Evolutionary conservation across 192 early-diverging fungal genomes (phyloP), one percentile per base, ranked within the genome.

Genomic region (Linnemannia schmuckeri): DNA sequence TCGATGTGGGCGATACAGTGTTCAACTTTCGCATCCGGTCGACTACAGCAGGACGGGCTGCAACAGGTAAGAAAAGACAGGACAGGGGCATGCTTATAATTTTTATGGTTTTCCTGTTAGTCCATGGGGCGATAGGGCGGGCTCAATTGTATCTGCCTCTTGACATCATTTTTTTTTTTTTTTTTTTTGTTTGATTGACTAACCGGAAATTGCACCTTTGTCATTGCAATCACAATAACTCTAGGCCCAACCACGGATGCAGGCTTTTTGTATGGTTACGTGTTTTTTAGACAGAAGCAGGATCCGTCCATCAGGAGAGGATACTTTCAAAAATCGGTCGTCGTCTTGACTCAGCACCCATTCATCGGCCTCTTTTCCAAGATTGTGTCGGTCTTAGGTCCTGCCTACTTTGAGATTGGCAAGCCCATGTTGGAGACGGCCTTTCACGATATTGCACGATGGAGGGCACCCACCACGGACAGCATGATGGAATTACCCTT

Each of bases 241-340:
- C 55, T 82, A 91, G 92, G 91, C 9, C 91, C 91, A 20, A 91
- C 92, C 7, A 87, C 91, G 18, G 89, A 92, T 75, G 89, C 93
- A 54, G 90, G 91, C 33, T 94, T 94, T 72, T 75, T 93, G 18
- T 96, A 99, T 88, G 97, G 96, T 41, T 97, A 98, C 90, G 97
- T 97, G 17, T 98, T 97, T 82, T 99, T 99, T 82, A 91, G 97
- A 37, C 97, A 99, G 86, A 94, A 97, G 87, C 93, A 94, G 85
- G 97, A 99, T 87, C 89, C 93, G 18, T 88, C 92, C 38, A 96
- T 98, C 81, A 90, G 95, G 18, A 94, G 98, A 55, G 98, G 98
- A 27, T 98, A 94, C 72, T 97, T 98, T 83, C 98, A 98, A 91
- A 98, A 98, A 83, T 96, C 97, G 0, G 85, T 98, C 24, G 98